Evolutionary conservation across 129 eudicot genomes (phyloP), one percentile per base, ranked within the genome.

Genomic region (Flaveria robusta): DNA sequence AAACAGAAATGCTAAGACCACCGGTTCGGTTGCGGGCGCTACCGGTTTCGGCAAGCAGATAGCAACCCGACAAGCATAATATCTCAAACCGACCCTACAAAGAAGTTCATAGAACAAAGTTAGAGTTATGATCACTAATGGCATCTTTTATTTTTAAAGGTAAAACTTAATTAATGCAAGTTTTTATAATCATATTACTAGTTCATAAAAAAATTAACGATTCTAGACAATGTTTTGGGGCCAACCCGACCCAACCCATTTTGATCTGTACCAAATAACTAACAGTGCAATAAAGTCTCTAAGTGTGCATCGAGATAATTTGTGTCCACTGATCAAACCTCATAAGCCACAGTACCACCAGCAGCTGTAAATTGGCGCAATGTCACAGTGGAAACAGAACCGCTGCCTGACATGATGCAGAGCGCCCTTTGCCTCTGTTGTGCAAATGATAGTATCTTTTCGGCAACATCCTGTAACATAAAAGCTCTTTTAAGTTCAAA

Each of bases 61-160:
- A 95, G 49, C 96, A 95, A 23, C 99, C 99, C 7, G 99, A 91
- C 78, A 95, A 75, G 66, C 96, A 89, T 31, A 95, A 74, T 68
- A 95, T 91, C 89, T 91, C 93, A 70, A 95, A 95, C 64, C 86
- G 92, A 50, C 99, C 99, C 99, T 95, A 72, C 58, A 75, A 70
- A 82, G 16, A 55, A 75, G 46, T 54, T 64, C 18, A 60, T 22
- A 45, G 24, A 19, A 42, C 24, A 29, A 52, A 9, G 19, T 51
- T 42, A 60, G 76, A 45, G 24, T 60, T 9, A 27, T 68, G 79
- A 31, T 64, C 46, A 29, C 69, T 64, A 31, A 64, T 31, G 26
- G 49, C 16, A 9, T 37, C 70, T 5, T 29, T 34, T 34, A 34
- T 34, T 34, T 34, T 34, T 4, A 34, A 5, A 34, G 1, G 39